These are phyloP conservation scores for Naegleria fowleri DNA, from an alignment of 208 protist genomes.

Conservation along the genomic window DNA sequence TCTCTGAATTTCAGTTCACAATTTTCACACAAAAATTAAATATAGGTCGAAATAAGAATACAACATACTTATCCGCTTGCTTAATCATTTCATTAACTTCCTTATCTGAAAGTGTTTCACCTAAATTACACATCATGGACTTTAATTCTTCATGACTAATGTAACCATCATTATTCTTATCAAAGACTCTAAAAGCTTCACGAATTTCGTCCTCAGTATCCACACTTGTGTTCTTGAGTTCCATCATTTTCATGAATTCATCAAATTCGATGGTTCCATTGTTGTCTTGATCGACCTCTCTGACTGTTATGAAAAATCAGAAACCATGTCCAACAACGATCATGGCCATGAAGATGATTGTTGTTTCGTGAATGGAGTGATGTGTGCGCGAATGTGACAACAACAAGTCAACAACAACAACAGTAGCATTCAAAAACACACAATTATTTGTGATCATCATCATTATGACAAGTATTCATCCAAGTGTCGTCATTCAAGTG, in stretches of 20 bases:
- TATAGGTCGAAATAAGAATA: not conserved
- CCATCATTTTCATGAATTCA: conserved; percentile 44
- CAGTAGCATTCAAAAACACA: conserved; percentile 85
- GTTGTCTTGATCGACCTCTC: conserved; percentile 75
- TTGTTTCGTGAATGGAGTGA: conserved; percentile 33
- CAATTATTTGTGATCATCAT: too few relatives aligned
- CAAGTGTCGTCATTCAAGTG: too few relatives aligned
- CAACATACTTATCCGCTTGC: conserved; percentile 65
- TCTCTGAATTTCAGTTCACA: conserved; percentile 81
- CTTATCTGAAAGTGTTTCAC: conserved; percentile 75
- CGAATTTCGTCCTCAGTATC: conserved; percentile 67
- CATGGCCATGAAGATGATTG: conserved; percentile 12
- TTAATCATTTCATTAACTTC: conserved; percentile 77
- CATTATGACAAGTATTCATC: too few relatives aligned
- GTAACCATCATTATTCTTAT: conserved; percentile 78
- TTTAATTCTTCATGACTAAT: conserved; percentile 82
- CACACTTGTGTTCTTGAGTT: not conserved
- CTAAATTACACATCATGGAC: conserved; percentile 82
- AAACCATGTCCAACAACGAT: not conserved
- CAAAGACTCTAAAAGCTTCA: conserved; percentile 84
- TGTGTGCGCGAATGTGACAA: too few relatives aligned
- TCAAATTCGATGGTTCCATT: conserved; percentile 81
- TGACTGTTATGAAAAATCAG: conserved; percentile 61
- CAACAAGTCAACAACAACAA: conserved; percentile 54
- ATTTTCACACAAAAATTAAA: too few relatives aligned